Percentiles rank a stretch among this genome's conserved stretches.
Evolutionary conservation across 176 grass and related monocot genomes (phyloP).

Genomic region (Tuctoria greenei): DNA sequence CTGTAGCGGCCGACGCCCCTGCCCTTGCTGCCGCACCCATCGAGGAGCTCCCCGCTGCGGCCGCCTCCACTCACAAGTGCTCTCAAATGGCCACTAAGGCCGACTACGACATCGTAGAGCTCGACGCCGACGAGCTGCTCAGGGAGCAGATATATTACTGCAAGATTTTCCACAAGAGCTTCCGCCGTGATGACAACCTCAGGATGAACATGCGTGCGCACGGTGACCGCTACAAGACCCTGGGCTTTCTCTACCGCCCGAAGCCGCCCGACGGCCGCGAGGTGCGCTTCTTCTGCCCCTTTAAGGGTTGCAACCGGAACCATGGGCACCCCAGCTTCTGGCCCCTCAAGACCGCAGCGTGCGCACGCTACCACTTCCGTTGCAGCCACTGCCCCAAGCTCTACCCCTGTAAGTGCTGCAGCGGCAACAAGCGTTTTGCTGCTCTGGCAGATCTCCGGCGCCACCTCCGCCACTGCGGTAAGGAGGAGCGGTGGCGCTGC

Average conservation of each 20-base stretch:
- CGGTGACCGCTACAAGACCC: conserved; percentile 90
- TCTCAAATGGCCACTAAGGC: conserved; percentile 36
- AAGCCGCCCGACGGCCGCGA: conserved; percentile 37
- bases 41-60: conserved; percentile 30
- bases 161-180: conserved; percentile 90
- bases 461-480: conserved; percentile 89
- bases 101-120: conserved; percentile 76
- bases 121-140: conserved; percentile 77
- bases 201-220: conserved; percentile 99
- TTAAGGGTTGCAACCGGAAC: conserved; percentile 82
- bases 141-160: conserved; percentile 88
- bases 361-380: conserved; percentile 90
- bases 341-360: conserved; percentile 79
- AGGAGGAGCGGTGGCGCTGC: conserved; percentile 84
- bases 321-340: conserved; percentile 75
- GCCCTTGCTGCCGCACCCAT: conserved; percentile 22
- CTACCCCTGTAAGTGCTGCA: conserved; percentile 71
- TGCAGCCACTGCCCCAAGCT: conserved; percentile 96
- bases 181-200: conserved; percentile 96
- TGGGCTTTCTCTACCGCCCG: conserved; percentile 75
- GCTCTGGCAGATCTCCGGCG: conserved; percentile 80
- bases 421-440: conserved; percentile 86
- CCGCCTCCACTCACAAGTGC: conserved; percentile 7
- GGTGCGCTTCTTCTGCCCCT: conserved; percentile 82
- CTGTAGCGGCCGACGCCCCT: no score